phyloP scores from a whole-genome alignment of 2,329 filamentous ascomycete genomes.

The Didymella sp. region DNA sequence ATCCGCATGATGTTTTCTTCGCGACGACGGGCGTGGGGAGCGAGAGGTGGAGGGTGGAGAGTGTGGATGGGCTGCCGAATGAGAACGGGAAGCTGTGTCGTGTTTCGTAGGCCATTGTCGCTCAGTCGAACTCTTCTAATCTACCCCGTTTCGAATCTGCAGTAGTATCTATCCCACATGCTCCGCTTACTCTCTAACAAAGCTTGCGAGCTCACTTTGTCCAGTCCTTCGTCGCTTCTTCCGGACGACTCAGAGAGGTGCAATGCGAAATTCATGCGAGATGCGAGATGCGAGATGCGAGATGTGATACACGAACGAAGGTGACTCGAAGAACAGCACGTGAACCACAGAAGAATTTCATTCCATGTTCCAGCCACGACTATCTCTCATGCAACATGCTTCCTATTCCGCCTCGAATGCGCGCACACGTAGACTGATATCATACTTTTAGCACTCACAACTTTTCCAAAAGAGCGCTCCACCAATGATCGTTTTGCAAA shows the following conservation, averaged over 20 bases:
- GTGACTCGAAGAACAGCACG: not conserved
- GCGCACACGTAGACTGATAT: constrained; percentile 8
- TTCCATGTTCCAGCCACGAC: not conserved
- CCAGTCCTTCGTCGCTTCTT: too few species aligned
- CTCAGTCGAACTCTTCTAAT: too few species aligned
- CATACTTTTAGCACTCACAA: constrained; percentile 11
- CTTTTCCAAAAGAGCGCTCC: constrained; percentile 10
- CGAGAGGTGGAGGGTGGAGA: constrained; percentile 46
- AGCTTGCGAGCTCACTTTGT: too few species aligned
- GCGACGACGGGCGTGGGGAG: constrained; percentile 44
- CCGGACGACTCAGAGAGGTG: not conserved
- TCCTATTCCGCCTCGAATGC: not conserved
- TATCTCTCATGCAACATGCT: not conserved
- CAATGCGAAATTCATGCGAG: not conserved
- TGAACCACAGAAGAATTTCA: not conserved
- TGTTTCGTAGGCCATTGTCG: constrained; percentile 25
- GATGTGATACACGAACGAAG: not conserved
- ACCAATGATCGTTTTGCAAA: not conserved
- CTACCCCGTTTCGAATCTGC: too few species aligned
- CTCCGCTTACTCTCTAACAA: too few species aligned
- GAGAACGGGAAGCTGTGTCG: constrained; percentile 48
- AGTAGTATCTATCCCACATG: too few species aligned
- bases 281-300: not conserved
- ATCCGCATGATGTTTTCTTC: constrained; percentile 47
- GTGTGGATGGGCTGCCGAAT: constrained; percentile 43